Conservation (phyloP, 2,329 filamentous ascomycete genomes). For the Berkeleyomyces basicola region DNA sequence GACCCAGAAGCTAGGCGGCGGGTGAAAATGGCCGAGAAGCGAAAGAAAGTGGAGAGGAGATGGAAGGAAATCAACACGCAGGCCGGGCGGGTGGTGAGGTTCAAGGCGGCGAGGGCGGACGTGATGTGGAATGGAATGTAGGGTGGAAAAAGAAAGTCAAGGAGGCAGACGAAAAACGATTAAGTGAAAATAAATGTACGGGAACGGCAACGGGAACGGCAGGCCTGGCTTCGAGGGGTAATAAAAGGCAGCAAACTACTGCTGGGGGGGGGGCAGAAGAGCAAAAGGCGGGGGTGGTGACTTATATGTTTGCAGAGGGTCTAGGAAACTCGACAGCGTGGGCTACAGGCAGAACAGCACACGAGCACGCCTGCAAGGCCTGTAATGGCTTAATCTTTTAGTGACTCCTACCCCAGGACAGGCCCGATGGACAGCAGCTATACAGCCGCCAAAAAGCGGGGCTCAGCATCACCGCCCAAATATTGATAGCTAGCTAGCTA, state of each 20-base stretch:
- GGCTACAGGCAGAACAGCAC: too few relatives aligned
- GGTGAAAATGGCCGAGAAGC: not conserved
- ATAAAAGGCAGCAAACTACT: not conserved
- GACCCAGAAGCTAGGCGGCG: not conserved
- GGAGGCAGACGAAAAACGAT: not conserved
- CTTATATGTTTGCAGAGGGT: not conserved
- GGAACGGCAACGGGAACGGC: not conserved
- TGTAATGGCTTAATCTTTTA: too few relatives aligned
- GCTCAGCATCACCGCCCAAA: too few relatives aligned
- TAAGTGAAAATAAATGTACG: not conserved
- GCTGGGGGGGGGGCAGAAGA: not conserved
- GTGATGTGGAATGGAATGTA: not conserved
- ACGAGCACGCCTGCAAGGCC: too few relatives aligned
- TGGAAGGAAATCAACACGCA: not conserved
- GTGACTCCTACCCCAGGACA: too few relatives aligned
- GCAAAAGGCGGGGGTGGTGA: not conserved
- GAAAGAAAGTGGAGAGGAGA: not conserved
- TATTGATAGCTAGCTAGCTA: too few relatives aligned
- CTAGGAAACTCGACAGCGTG: too few relatives aligned
- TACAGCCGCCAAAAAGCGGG: too few relatives aligned
- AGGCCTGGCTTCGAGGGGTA: constrained; percentile 3
- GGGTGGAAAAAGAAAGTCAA: not conserved
- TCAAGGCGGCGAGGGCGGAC: too few relatives aligned
- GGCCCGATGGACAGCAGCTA: too few relatives aligned
- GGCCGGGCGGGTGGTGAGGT: not conserved